Conservation (phyloP, 2,329 filamentous ascomycete genomes). For the Fusarium lyarnte region DNA sequence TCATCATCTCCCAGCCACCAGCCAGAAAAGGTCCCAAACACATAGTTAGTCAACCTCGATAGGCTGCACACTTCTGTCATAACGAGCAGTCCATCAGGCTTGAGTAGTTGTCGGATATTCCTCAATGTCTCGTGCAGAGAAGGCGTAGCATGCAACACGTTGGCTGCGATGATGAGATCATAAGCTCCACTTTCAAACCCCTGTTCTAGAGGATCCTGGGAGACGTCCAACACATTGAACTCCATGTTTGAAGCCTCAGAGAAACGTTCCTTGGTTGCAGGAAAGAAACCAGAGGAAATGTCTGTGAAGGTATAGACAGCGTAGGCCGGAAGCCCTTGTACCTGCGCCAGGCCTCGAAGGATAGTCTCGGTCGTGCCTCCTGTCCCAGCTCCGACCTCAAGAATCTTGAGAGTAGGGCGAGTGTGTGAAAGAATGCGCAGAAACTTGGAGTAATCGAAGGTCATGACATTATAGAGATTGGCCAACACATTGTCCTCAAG, state of each 20-base stretch:
- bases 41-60: constrained; percentile 5
- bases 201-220: constrained; percentile 17
- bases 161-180: constrained; percentile 43
- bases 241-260: constrained; percentile 6
- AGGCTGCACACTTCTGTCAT: constrained; percentile 40
- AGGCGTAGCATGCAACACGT: constrained; percentile 45
- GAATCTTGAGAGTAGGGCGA: constrained; percentile 48
- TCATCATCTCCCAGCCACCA: constrained; percentile 43
- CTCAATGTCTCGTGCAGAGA: constrained; percentile 35
- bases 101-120: constrained; percentile 36
- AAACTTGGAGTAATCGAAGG: constrained; percentile 3
- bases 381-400: constrained; percentile 52
- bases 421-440: constrained; percentile 39
- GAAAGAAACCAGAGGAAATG: constrained; percentile 49
- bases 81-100: constrained; percentile 42
- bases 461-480: background rate
- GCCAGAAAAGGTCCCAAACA: constrained; percentile 47
- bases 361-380: constrained; percentile 37
- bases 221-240: constrained; percentile 42
- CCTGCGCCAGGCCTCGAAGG: background rate
- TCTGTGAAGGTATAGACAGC: constrained; percentile 52
- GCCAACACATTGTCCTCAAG: too few species aligned
- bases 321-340: constrained; percentile 22
- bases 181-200: constrained; percentile 31
- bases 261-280: constrained; percentile 32